Base-by-base conservation (phyloP, 164 flowering plant genomes). In the Nymphaea colorata region DNA sequence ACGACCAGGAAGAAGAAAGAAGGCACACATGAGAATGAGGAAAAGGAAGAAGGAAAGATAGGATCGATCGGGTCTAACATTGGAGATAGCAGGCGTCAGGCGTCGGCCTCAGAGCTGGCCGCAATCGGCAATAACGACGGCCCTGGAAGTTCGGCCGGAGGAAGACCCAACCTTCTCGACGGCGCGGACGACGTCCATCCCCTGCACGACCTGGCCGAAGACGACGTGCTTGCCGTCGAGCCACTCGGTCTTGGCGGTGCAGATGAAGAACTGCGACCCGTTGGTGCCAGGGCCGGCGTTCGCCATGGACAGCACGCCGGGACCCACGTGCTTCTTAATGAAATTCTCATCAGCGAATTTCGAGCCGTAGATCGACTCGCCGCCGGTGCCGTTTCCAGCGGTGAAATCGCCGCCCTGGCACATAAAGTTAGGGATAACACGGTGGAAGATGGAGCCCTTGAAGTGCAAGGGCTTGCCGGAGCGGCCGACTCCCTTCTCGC, bases 331-430 rank as follows among this genome's bases (percentile, higher is more conserved):
- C 76, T 77, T 79, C 84, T 60, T 77, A 17, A 57, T 43, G 76
- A 82, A 80, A 76, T 82, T 82, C 76, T 82, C 86, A 60, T 82
- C 83, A n/a, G 74, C 73, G 70, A 82, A 82, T 73, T 80, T 80
- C 3, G 71, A 41, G 4, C 85, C 83, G 71, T 82, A 80, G 76
- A 82, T 82, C 65, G 83, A 79, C 65, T 82, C 85, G 6, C 85
- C 85, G 5, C 85, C 85, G 41, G 83, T 80, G 16, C 85, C 85
- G 60, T 80, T 82, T 36, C 83, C 83, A 44, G 71, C 70, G 61
- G 85, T 82, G 81, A 82, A 82, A 61, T 82, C 83, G 44, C 82
- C 84, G 4, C 84, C 84, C 71, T 81, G 84, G 70, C 82, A 81
- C 84, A 79, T 79, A 75, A 79, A 79, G 0, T 55, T 55, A 0